phyloP scores from a whole-genome alignment of 257 asterid genomes.

The Datura wrightii region DNA sequence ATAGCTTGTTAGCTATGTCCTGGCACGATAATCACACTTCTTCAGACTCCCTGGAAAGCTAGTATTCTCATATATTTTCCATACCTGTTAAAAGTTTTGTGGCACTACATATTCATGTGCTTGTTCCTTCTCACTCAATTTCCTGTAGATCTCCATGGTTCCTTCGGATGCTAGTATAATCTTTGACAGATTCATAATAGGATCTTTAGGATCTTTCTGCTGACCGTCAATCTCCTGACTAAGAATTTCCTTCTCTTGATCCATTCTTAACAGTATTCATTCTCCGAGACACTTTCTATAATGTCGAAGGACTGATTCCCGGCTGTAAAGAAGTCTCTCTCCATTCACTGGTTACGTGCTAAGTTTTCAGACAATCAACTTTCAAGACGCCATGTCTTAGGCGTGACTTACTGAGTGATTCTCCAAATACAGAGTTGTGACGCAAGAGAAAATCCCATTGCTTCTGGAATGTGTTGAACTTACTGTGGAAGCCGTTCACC shows the following conservation, averaged over 20 bases:
- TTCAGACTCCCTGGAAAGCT: not conserved
- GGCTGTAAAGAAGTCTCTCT: not conserved
- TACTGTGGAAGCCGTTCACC: not conserved
- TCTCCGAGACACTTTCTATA: not conserved
- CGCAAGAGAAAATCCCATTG: slow-evolving; percentile 1
- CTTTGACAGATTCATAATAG: slow-evolving; percentile 10
- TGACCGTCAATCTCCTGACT: not conserved
- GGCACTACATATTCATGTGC: not conserved
- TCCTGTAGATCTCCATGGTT: not conserved
- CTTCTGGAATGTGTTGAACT: not conserved
- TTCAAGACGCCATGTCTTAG: not conserved
- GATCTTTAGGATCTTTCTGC: not conserved
- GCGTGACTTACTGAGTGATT: not conserved
- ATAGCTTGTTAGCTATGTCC: not conserved
- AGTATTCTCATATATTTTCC: not conserved
- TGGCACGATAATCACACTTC: not conserved
- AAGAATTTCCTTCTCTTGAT: not conserved
- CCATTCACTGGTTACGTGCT: not conserved
- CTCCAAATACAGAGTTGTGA: not conserved
- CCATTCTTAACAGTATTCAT: slow-evolving; percentile 1
- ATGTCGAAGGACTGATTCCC: not conserved
- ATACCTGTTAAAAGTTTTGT: not conserved
- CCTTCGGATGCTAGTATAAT: slow-evolving; percentile 11
- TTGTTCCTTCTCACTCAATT: not conserved
- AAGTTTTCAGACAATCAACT: slow-evolving; percentile 7